Conservation (phyloP, 306 rosid species). For the Carpinus viminea region DNA sequence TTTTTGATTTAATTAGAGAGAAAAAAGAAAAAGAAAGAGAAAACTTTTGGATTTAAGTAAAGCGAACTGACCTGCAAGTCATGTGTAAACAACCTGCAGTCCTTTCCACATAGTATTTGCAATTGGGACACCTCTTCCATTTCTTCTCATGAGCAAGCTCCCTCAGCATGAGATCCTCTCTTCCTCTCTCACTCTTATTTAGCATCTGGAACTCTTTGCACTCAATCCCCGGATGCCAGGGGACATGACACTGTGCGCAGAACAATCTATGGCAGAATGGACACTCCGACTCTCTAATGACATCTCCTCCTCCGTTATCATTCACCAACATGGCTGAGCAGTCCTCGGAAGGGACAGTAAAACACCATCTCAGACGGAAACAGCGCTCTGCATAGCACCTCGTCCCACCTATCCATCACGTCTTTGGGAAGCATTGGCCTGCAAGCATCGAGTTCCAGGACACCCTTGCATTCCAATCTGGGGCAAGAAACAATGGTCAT, state of each 20-base stretch:
- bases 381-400: constrained; percentile 41
- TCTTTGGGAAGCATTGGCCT: constrained; percentile 43
- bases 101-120: constrained; percentile 52
- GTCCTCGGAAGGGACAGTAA: constrained; percentile 61
- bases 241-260: constrained; percentile 57
- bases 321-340: constrained; percentile 52
- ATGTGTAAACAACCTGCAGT: constrained; percentile 45
- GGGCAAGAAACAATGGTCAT: constrained; percentile 51
- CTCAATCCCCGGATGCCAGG: constrained; percentile 55
- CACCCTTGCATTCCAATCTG: constrained; percentile 40
- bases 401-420: constrained; percentile 47
- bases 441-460: constrained; percentile 45
- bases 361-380: constrained; percentile 35
- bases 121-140: constrained; percentile 64
- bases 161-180: constrained; percentile 44
- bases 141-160: constrained; percentile 38
- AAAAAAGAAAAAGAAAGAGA: no score
- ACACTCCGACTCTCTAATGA: constrained; percentile 38
- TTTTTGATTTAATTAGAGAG: no score
- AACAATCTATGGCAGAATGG: constrained; percentile 65
- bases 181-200: constrained; percentile 37
- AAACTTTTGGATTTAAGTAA: no score
- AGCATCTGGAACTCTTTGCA: constrained; percentile 48
- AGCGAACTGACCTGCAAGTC: constrained; percentile 70
- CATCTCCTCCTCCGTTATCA: constrained; percentile 21